phyloP scores from a whole-genome alignment of 179 eudicot species.

The Spergularia azorica region DNA sequence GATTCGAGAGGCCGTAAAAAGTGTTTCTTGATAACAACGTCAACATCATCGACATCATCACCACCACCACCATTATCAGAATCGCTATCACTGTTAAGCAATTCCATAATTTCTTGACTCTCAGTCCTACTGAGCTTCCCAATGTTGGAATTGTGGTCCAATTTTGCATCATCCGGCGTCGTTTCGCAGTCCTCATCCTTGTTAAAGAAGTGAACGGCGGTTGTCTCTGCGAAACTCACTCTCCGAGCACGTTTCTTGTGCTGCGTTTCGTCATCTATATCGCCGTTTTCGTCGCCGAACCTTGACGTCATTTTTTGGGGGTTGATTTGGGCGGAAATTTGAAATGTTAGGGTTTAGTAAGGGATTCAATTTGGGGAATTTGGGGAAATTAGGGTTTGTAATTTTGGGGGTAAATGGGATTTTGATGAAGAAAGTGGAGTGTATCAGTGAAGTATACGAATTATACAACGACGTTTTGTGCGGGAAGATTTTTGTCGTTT shows the following conservation, averaged over 20 bases:
- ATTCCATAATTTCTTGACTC: conserved; percentile 37
- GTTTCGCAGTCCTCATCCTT: conserved; percentile 69
- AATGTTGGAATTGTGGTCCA: conserved; percentile 1
- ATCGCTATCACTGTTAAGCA: conserved; percentile 25
- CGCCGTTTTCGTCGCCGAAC: conserved; percentile 43
- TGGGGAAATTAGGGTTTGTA: conserved; percentile 17
- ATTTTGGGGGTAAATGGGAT: neutral
- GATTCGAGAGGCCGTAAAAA: conserved; percentile 70
- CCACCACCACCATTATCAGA: conserved; percentile 24
- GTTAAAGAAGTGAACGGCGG: conserved; percentile 72
- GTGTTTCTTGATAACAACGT: conserved; percentile 22
- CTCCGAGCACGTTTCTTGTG: conserved; percentile 61
- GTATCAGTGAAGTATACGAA: neutral
- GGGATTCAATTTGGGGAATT: conserved; percentile 1
- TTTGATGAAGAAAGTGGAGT: neutral
- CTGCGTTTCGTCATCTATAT: conserved; percentile 63
- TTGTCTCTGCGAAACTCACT: conserved; percentile 92
- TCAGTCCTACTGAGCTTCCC: conserved; percentile 35
- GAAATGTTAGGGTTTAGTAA: neutral
- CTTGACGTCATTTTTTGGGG: conserved; percentile 31
- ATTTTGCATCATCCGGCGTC: conserved; percentile 34
- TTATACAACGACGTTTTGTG: neutral
- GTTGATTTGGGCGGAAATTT: neutral
- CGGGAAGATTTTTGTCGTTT: neutral
- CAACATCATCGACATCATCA: conserved; percentile 33